phyloP scores from a whole-genome alignment of 352 stramenopile genomes.

The Phytophthora kernoviae region DNA sequence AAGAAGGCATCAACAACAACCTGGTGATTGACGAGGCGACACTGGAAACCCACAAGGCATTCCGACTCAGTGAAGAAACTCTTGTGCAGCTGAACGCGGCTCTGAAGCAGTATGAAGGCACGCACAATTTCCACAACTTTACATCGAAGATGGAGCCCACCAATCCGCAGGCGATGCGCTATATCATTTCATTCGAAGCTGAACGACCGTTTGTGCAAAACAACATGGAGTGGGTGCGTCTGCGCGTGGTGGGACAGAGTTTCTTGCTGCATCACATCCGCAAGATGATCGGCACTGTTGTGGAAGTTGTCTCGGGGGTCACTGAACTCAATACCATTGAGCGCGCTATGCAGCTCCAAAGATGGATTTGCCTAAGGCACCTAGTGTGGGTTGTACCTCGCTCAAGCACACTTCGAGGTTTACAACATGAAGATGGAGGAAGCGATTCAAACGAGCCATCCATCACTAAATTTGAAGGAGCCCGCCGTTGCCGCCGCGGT shows the following conservation, averaged over 20 bases:
- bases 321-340: conserved; percentile 56
- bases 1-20: conserved; percentile 39
- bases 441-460: conserved; percentile 68
- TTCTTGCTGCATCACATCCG: conserved; percentile 98
- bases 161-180: conserved; percentile 86
- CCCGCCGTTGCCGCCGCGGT: conserved; percentile 49
- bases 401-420: conserved; percentile 85
- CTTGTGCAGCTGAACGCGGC: conserved; percentile 53
- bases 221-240: conserved; percentile 95
- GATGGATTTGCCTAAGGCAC: conserved; percentile 88
- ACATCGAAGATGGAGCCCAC: conserved; percentile 90
- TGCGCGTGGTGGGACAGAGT: conserved; percentile 95
- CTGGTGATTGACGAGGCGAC: conserved; percentile 65
- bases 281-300: conserved; percentile 95
- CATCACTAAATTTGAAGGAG: conserved; percentile 70
- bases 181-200: conserved; percentile 92
- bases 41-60: conserved; percentile 72
- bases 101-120: conserved; percentile 81
- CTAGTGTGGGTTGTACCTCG: conserved; percentile 85
- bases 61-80: conserved; percentile 67
- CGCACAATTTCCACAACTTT: conserved; percentile 98
- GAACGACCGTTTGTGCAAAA: conserved; percentile 86
- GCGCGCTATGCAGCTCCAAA: conserved; percentile 66
- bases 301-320: conserved; percentile 75
- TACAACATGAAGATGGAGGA: conserved; percentile 85